phyloP scores from a whole-genome alignment of 2,329 filamentous ascomycete genomes.

The Fusarium hostae region DNA sequence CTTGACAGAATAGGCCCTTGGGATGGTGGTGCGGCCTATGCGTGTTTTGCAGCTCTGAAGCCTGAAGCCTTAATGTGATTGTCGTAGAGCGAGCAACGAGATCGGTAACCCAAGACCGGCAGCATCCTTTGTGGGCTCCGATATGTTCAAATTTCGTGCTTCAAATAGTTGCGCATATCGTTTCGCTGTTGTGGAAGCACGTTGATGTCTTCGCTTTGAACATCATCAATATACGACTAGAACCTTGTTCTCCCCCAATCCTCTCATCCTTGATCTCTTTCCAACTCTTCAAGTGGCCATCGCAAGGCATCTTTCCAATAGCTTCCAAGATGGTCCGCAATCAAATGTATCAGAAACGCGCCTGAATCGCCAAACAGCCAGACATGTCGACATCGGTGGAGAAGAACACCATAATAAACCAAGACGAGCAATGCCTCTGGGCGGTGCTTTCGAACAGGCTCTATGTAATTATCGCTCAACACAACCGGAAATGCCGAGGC shows the following conservation, averaged over 20 bases:
- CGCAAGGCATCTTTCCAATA: constrained; percentile 49
- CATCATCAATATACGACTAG: too few relatives aligned
- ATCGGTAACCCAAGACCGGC: not conserved
- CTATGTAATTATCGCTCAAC: constrained; percentile 49
- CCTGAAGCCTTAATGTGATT: too few relatives aligned
- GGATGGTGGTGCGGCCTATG: not conserved
- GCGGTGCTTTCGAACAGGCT: constrained; percentile 49
- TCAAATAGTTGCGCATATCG: not conserved
- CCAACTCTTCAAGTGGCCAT: constrained; percentile 50
- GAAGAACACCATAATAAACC: constrained; percentile 60
- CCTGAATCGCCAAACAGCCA: constrained; percentile 55
- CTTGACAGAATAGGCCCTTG: not conserved
- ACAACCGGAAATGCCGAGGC: constrained; percentile 49
- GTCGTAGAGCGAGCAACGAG: not conserved
- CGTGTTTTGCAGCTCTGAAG: too few relatives aligned
- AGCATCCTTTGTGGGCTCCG: too few relatives aligned
- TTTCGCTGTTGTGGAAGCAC: not conserved
- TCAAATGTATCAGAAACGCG: constrained; percentile 46
- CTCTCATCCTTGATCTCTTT: constrained; percentile 41
- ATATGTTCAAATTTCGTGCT: not conserved
- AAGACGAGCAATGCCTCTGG: constrained; percentile 59
- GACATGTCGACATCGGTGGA: constrained; percentile 53
- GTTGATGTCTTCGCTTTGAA: not conserved
- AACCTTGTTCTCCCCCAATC: not conserved
- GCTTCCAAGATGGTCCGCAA: constrained; percentile 48